These are phyloP conservation scores for Fusarium sp. DNA, from an alignment of 2,329 filamentous ascomycete genomes.

Conservation along the genomic window DNA sequence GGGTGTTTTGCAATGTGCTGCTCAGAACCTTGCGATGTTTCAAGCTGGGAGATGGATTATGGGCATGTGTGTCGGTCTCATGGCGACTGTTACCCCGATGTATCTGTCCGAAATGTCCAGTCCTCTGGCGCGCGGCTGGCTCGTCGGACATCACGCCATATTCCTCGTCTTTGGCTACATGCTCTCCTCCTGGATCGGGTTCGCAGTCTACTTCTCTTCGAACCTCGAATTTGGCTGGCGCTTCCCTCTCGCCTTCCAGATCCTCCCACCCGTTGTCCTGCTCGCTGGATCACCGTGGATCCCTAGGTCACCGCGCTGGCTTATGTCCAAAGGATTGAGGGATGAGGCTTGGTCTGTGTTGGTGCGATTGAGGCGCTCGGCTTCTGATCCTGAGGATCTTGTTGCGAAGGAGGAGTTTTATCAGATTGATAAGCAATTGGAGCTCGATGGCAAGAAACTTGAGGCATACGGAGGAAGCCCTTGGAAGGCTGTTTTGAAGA, in stretches of 20 bases:
- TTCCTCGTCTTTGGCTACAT: conserved; percentile 59
- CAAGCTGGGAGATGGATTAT: conserved; percentile 59
- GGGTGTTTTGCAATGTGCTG: conserved; percentile 58
- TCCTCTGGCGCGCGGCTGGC: conserved; percentile 57
- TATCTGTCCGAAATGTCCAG: conserved; percentile 49
- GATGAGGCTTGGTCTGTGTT: conserved; percentile 59
- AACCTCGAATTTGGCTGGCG: conserved; percentile 54
- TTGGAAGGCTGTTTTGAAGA: conserved; percentile 59
- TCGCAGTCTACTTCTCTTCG: conserved; percentile 49
- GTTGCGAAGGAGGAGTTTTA: conserved; percentile 59
- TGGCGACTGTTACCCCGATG: conserved; percentile 51
- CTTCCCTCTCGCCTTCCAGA: conserved; percentile 57
- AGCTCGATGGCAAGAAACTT: conserved; percentile 55
- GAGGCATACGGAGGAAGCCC: conserved; percentile 52
- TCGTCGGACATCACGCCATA: conserved; percentile 62
- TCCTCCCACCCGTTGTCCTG: conserved; percentile 52
- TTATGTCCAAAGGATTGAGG: conserved; percentile 57
- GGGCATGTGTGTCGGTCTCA: conserved; percentile 56
- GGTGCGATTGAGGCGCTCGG: conserved; percentile 47
- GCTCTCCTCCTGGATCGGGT: conserved; percentile 55
- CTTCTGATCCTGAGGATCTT: conserved; percentile 51
- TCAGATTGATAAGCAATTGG: conserved; percentile 59
- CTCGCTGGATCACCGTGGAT: conserved; percentile 51
- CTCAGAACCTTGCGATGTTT: conserved; percentile 55
- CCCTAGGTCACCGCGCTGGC: conserved; percentile 60